These are phyloP conservation scores for Pneumocystis canis DNA, from an alignment of 1,139 yeast species.

Conservation along the genomic window DNA sequence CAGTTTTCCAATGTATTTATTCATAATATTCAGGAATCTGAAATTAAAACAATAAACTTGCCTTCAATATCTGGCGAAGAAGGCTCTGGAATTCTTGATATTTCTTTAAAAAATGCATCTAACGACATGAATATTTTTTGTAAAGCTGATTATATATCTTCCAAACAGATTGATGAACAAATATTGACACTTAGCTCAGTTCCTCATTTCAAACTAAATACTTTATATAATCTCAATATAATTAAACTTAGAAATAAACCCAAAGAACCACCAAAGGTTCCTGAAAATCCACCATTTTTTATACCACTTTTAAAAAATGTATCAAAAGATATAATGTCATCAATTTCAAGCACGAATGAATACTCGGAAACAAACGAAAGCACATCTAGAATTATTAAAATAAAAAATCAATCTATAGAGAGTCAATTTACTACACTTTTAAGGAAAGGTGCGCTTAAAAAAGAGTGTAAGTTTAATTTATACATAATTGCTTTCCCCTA, in stretches of 20 bases:
- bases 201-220: slow-evolving; percentile 65
- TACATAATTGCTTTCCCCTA: background rate
- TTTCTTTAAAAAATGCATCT: slow-evolving; percentile 37
- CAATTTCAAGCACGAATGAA: slow-evolving; percentile 3
- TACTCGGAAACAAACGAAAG: background rate
- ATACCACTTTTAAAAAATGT: slow-evolving; percentile 23
- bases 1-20: slow-evolving; percentile 53
- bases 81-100: slow-evolving; percentile 60
- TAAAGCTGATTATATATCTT: slow-evolving; percentile 36
- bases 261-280: slow-evolving; percentile 72
- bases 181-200: slow-evolving; percentile 62
- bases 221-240: slow-evolving; percentile 65
- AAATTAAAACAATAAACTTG: slow-evolving; percentile 37
- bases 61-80: slow-evolving; percentile 82
- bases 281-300: slow-evolving; percentile 73
- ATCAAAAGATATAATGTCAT: slow-evolving; percentile 11
- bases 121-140: slow-evolving; percentile 23
- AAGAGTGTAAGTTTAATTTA: slow-evolving; percentile 25
- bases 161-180: slow-evolving; percentile 45
- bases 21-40: slow-evolving; percentile 57
- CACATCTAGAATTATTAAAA: background rate
- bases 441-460: slow-evolving; percentile 33
- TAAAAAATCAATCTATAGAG: slow-evolving; percentile 34
- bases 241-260: slow-evolving; percentile 80
- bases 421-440: slow-evolving; percentile 58